Evolutionary conservation across 352 stramenopile genomes (phyloP), one percentile per base, ranked within the genome.

Genomic region (Pythium periplocum): DNA sequence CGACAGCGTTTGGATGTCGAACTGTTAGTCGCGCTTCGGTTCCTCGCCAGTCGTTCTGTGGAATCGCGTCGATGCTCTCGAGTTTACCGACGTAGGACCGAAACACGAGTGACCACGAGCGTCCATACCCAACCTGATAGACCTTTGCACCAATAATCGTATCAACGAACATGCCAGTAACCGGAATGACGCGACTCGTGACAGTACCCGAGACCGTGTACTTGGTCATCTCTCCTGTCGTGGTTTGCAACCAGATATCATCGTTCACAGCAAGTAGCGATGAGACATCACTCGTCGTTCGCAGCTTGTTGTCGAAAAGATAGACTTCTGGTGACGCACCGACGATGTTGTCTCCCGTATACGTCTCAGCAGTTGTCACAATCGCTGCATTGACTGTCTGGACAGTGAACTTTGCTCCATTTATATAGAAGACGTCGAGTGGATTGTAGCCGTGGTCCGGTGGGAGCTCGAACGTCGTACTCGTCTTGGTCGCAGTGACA

Each of bases 81-180:
- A 93, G 54, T 45, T 69, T 66, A 6, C 66, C 78, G 9, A 71
- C 52, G 45, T 80, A 90, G 0, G 80, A 90, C 1, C 80, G 74
- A 34, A 93, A 93, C 2, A 87, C 66, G 10, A 93, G 59, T 6
- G 73, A 67, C 75, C 82, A 93, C 37, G 66, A 73, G 1, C 57
- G 71, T n/a, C 83, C 83, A 45, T 72, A 75, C 4, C 63, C 54
- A 6, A 72, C 56, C 17, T 78, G 55, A 9, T 73, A 73, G 0
- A 64, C 72, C 4, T 52, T 67, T 1, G 43, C 57, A 43, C 62
- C 71, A 2, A 83, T 40, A 46, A 91, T 61, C 2, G 44, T 58
- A 4, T 66, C 51, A 26, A 65, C 62, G 42, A 93, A 86, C 2
- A 65, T 57, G 1, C 80, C 83, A 10, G 51, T 68, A 2, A 91